A percentile compares a stretch with the other conserved stretches of the same genome.
phyloP scores from a whole-genome alignment of 2,329 filamentous ascomycete species.

The Alternaria sp. region DNA sequence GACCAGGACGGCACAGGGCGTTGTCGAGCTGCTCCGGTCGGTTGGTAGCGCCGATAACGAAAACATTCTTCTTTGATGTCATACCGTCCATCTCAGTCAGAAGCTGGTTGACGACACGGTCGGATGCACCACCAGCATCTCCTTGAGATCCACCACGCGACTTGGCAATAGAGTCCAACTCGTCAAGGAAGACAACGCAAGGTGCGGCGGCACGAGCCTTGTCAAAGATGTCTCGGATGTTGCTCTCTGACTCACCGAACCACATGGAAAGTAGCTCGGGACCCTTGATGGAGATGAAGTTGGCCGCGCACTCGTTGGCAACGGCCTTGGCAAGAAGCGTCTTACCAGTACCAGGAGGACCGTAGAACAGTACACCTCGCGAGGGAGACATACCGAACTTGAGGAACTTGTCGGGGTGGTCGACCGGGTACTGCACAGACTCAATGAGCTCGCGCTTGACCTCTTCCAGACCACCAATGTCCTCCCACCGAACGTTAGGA shows the following conservation, averaged over 20 bases:
- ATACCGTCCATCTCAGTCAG: slow-evolving; percentile 99
- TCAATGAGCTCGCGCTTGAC: slow-evolving; percentile 99
- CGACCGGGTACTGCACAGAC: slow-evolving; percentile 97
- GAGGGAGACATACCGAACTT: slow-evolving; percentile 99
- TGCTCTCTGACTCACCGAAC: slow-evolving; percentile 99
- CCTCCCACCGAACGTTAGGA: slow-evolving; percentile 99
- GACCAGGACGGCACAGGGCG: slow-evolving; percentile 95
- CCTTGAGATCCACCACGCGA: slow-evolving; percentile 96
- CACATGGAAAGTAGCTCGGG: slow-evolving; percentile 99
- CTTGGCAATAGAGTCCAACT: slow-evolving; percentile 99
- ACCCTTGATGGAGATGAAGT: slow-evolving; percentile 99
- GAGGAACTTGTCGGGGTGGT: slow-evolving; percentile 99
- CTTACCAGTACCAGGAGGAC: slow-evolving; percentile 99
- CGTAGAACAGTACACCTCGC: slow-evolving; percentile 98
- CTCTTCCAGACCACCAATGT: slow-evolving; percentile 96
- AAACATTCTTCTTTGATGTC: slow-evolving; percentile 99
- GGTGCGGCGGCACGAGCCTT: slow-evolving; percentile 98
- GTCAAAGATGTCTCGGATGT: slow-evolving; percentile 99
- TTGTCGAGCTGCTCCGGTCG: slow-evolving; percentile 98
- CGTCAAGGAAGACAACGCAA: slow-evolving; percentile 98
- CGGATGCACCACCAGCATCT: slow-evolving; percentile 96
- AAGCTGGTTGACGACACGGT: slow-evolving; percentile 99
- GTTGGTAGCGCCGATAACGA: slow-evolving; percentile 99
- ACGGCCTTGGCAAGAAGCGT: slow-evolving; percentile 99
- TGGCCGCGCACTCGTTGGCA: slow-evolving; percentile 98